phyloP scores from a whole-genome alignment of 1,284 basidiomycete species.

The Pseudozyma sp. region DNA sequence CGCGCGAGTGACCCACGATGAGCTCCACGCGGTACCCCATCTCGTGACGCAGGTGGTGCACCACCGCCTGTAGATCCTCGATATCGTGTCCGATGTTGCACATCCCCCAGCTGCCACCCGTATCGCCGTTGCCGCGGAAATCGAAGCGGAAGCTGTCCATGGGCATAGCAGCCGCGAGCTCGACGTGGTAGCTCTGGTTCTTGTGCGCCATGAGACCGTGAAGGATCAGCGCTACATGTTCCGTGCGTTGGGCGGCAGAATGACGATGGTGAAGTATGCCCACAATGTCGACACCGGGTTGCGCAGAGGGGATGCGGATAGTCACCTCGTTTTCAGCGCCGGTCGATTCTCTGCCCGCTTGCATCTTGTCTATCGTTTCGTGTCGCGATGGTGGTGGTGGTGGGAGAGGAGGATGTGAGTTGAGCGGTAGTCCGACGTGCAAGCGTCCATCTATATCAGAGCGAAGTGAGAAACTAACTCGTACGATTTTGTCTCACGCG shows the following conservation, averaged over 20 bases:
- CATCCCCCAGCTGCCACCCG: slow-evolving; percentile 5
- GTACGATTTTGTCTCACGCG: too few species aligned
- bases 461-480: too few species aligned
- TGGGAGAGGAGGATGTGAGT: background rate
- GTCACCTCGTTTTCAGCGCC: slow-evolving; percentile 1
- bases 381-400: background rate
- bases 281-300: slow-evolving; percentile 1
- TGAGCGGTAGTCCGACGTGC: too few species aligned
- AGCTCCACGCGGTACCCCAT: slow-evolving; percentile 5
- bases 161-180: slow-evolving; percentile 75
- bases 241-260: background rate
- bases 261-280: slow-evolving; percentile 4
- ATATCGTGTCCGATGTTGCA: slow-evolving; percentile 14
- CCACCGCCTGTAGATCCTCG: slow-evolving; percentile 15
- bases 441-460: too few species aligned
- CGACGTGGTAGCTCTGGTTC: slow-evolving; percentile 81
- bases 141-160: slow-evolving; percentile 84
- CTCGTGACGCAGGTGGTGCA: slow-evolving; percentile 8
- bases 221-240: slow-evolving; percentile 29
- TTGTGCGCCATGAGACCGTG: slow-evolving; percentile 49
- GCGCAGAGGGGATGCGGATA: slow-evolving; percentile 2
- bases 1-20: slow-evolving; percentile 15
- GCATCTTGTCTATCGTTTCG: background rate
- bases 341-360: background rate
- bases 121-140: slow-evolving; percentile 72